Base-by-base conservation (phyloP, 352 stramenopile genomes). In the Globisporangium camurandrum region DNA sequence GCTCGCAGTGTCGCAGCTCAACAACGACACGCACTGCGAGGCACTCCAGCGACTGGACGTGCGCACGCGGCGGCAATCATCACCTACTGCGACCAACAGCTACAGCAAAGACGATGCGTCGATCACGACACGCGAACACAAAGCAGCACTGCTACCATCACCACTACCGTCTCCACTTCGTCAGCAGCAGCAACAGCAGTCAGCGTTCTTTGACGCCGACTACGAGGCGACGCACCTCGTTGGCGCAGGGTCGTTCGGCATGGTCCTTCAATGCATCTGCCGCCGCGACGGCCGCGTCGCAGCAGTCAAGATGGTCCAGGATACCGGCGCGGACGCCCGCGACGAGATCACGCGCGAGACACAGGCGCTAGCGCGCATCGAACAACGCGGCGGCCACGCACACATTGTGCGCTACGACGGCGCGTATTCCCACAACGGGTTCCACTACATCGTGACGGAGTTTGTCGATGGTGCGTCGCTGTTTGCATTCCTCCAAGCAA, bases 371-470 rank as follows among this genome's bases (percentile, higher is more conserved):
- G 42, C 62, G 39, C 61, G 45, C 27, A 62, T 93, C 28, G 57
- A 88, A 46, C 59, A 62, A 12, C 61, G 50, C 36, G 82, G 82
- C 19, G 82, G 82, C 2, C 82, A 93, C 44, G 54, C 52, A 10
- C 67, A 67, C 45, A 84, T 93, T 24, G 65, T 91, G 28, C 63
- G 63, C 7, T 89, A 76, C 46, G 55, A 85, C 45, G 68, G 72
- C 1, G 60, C 69, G 42, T 93, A 89, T 58, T 57, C 63, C 40
- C 77, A 88, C 64, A 73, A 88, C 47, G 78, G 80, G 11, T 91
- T 90, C 46, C 71, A 88, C 56, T 94, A 87, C 60, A 69, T 92
- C 46, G 80, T 94, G 51, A 71, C 84, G 16, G 83, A 94, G 59
- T 86, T 75, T 45, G 58, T 94, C 8, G 30, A 61, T 1, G 83